phyloP scores from a whole-genome alignment of 1,284 basidiomycete species.

The Ustilago sp. region DNA sequence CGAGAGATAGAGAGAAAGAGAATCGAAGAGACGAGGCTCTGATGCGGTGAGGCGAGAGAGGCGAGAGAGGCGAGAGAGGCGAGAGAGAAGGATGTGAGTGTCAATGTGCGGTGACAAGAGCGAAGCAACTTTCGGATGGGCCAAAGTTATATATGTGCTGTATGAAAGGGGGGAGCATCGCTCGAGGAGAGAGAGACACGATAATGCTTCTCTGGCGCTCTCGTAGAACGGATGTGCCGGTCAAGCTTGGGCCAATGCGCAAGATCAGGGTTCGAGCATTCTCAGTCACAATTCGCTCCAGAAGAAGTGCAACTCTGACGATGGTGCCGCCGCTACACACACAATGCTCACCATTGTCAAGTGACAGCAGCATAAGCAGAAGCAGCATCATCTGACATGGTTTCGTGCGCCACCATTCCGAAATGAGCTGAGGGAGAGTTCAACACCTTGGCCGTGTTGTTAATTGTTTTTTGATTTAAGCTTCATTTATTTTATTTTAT shows the following conservation, averaged over 20 bases:
- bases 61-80: too few relatives aligned
- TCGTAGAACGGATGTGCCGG: conserved; percentile 22
- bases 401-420: conserved; percentile 23
- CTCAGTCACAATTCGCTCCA: conserved; percentile 28
- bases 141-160: conserved; percentile 32
- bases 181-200: neutral
- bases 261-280: neutral
- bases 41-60: conserved; percentile 10
- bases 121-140: conserved; percentile 14
- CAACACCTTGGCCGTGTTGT: conserved; percentile 13
- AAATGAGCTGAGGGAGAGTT: neutral
- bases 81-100: conserved; percentile 5
- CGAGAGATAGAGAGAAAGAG: conserved; percentile 1
- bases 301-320: conserved; percentile 3
- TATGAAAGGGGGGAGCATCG: neutral
- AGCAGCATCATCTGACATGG: conserved; percentile 50
- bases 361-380: neutral
- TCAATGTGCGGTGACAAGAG: neutral
- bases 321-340: neutral
- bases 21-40: conserved; percentile 6
- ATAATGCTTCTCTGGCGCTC: conserved; percentile 34
- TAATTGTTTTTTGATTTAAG: neutral
- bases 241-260: conserved; percentile 17
- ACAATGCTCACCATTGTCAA: neutral
- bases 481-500: conserved; percentile 6